Conservation (phyloP, 768 basidiomycete genomes). For the Chiua virens region DNA sequence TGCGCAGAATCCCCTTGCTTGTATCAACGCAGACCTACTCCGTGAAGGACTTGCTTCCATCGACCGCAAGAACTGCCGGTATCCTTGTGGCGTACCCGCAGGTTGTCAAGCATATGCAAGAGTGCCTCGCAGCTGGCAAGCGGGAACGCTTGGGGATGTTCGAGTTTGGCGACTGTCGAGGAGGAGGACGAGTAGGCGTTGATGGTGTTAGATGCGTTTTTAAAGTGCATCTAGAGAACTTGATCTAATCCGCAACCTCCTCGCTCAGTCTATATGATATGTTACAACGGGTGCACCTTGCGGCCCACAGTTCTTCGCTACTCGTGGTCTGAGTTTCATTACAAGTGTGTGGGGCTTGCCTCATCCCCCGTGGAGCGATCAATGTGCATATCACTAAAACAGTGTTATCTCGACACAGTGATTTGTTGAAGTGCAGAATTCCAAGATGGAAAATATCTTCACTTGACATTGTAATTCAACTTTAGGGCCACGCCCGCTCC, state of each 20-base stretch:
- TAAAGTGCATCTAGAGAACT: slow-evolving; percentile 11
- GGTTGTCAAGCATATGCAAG: slow-evolving; percentile 63
- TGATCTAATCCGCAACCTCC: slow-evolving; percentile 13
- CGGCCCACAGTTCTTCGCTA: background rate
- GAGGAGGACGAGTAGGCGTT: slow-evolving; percentile 67
- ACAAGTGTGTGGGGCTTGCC: background rate
- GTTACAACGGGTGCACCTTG: background rate
- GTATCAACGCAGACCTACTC: slow-evolving; percentile 87
- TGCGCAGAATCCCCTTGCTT: slow-evolving; percentile 66
- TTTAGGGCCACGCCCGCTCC: too few species aligned
- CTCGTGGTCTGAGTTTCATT: slow-evolving; percentile 4
- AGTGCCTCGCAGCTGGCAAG: slow-evolving; percentile 64
- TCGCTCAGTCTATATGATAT: background rate
- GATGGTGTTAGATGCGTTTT: slow-evolving; percentile 14
- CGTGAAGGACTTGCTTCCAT: slow-evolving; percentile 83
- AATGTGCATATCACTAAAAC: too few species aligned
- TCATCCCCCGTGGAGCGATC: background rate
- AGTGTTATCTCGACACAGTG: too few species aligned
- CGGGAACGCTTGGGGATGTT: slow-evolving; percentile 79
- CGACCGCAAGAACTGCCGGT: slow-evolving; percentile 76
- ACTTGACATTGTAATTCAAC: too few species aligned
- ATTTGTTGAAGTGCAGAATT: background rate
- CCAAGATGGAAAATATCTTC: background rate
- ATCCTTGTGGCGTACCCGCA: slow-evolving; percentile 69
- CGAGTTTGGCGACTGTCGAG: slow-evolving; percentile 88